Evolutionary conservation across 1,284 basidiomycete species (phyloP).

Genomic region (Porodaedalea pini): DNA sequence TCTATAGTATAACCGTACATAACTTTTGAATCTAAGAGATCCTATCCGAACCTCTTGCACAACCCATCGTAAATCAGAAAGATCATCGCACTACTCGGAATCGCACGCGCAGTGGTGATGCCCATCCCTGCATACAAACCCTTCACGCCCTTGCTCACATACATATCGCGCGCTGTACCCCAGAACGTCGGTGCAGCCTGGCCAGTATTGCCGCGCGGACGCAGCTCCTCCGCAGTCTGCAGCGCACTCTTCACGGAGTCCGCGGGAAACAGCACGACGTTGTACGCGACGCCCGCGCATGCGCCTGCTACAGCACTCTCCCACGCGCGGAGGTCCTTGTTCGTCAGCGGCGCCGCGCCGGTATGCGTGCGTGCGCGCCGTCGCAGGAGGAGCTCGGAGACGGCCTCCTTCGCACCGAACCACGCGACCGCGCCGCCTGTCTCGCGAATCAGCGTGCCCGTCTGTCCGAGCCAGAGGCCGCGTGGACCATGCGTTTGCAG

Average conservation of each 20-base stretch:
- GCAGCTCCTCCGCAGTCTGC: constrained; percentile 90
- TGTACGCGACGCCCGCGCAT: constrained; percentile 84
- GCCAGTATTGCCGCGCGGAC: constrained; percentile 42
- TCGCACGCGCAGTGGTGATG: constrained; percentile 82
- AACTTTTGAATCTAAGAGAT: too few relatives aligned
- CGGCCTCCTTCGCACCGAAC: constrained; percentile 83
- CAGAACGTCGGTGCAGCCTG: constrained; percentile 53
- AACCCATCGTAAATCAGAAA: constrained; percentile 88
- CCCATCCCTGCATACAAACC: constrained; percentile 97
- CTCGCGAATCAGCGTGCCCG: constrained; percentile 82
- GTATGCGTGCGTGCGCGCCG: constrained; percentile 25
- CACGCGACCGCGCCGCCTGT: constrained; percentile 85
- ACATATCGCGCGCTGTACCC: constrained; percentile 74
- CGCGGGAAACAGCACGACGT: constrained; percentile 84
- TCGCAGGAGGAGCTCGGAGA: constrained; percentile 56
- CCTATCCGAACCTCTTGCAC: constrained; percentile 44
- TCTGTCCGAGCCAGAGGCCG: constrained; percentile 87
- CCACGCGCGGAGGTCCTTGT: constrained; percentile 60
- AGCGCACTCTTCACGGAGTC: constrained; percentile 94
- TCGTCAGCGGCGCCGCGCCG: constrained; percentile 17
- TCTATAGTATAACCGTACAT: background rate
- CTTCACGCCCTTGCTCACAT: constrained; percentile 68
- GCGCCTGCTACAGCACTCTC: constrained; percentile 87
- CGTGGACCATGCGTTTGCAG: constrained; percentile 64
- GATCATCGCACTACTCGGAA: constrained; percentile 89